Conservation (phyloP, 148 eudicot genomes). For the Polygonum aviculare region DNA sequence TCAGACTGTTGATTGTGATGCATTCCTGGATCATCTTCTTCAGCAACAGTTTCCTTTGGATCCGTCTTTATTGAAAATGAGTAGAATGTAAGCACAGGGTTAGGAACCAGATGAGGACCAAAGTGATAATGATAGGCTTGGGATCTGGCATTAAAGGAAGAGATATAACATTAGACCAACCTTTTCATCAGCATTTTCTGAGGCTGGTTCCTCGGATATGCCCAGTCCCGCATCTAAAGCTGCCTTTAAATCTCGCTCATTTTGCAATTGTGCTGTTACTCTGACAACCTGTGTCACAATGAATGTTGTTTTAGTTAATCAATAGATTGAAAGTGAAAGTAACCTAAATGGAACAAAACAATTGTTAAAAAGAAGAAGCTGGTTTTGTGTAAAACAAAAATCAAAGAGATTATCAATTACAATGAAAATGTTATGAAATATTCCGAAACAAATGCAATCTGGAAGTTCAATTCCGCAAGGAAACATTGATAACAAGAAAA, state of each 20-base stretch:
- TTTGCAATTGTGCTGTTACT: constrained; percentile 55
- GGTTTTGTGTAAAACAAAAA: neutral
- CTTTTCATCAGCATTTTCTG: constrained; percentile 44
- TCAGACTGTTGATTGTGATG: constrained; percentile 13
- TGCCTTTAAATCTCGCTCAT: constrained; percentile 60
- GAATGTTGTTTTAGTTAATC: neutral
- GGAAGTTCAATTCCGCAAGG: neutral
- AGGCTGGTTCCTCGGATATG: constrained; percentile 22
- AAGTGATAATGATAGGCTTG: neutral
- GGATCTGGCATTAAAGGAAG: neutral
- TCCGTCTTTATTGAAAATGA: constrained; percentile 3
- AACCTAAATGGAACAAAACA: no score
- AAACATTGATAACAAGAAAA: neutral
- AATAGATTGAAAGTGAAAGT: neutral
- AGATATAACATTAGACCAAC: constrained; percentile 21
- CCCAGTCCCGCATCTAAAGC: constrained; percentile 50
- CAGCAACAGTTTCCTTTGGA: constrained; percentile 8
- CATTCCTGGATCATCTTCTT: constrained; percentile 12
- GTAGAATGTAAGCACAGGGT: neutral
- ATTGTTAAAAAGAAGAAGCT: no score
- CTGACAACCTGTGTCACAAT: constrained; percentile 44
- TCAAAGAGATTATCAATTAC: neutral
- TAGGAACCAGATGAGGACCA: neutral
- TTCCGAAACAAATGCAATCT: neutral
- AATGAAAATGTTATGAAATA: neutral